Evolutionary conservation across 805 yeast species (phyloP).

Genomic region (Myxozyma vanderwaltii): DNA sequence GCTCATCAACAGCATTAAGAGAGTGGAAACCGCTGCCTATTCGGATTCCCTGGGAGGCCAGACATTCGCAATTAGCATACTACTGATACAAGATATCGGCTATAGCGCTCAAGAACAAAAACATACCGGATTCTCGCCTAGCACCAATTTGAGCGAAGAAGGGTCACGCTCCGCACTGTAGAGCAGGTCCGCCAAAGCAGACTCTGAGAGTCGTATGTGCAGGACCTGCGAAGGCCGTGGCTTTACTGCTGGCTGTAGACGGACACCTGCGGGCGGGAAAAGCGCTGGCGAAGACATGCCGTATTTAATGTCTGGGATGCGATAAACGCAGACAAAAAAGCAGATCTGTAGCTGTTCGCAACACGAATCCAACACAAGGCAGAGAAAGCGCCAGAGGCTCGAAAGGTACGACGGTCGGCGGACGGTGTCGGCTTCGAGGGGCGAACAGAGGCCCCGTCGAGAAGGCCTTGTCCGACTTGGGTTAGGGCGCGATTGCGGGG

Average conservation of each 20-base stretch:
- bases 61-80: not conserved
- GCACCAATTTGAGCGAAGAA: conserved; percentile 18
- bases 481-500: conserved; percentile 19
- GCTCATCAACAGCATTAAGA: conserved; percentile 16
- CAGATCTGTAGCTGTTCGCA: not conserved
- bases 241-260: conserved; percentile 5
- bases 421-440: not conserved
- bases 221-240: conserved; percentile 19
- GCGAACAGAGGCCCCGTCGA: not conserved
- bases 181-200: conserved; percentile 20
- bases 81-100: not conserved
- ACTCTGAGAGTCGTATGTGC: conserved; percentile 25
- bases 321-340: not conserved
- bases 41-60: conserved; percentile 21
- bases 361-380: not conserved
- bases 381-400: not conserved
- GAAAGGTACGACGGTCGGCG: not conserved
- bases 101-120: not conserved
- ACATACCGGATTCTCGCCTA: conserved; percentile 28
- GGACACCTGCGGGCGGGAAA: conserved; percentile 17
- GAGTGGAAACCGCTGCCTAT: conserved; percentile 19
- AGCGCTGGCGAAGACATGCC: conserved; percentile 13
- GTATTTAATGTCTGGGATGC: not conserved
- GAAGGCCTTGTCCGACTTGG: not conserved
- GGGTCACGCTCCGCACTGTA: conserved; percentile 17